Base-by-base conservation (phyloP, 768 basidiomycete genomes). In the Tulasnella sp. region DNA sequence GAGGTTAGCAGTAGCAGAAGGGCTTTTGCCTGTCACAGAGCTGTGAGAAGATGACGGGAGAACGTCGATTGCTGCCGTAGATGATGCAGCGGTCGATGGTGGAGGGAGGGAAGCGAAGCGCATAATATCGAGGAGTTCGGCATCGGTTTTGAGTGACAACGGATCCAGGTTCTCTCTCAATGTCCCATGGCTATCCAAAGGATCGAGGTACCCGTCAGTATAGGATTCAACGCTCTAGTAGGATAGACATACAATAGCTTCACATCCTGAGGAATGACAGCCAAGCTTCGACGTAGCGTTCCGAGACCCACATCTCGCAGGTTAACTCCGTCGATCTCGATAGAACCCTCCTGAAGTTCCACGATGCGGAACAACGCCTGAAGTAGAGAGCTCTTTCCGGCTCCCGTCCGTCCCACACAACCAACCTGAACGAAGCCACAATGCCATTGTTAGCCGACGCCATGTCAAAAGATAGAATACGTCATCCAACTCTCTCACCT, bases 401-500 rank as follows among this genome's bases (percentile, higher is more conserved):
- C 59, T 7, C 59, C 59, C 11, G 59, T 60, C 9, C 59, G 58
- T 4, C 59, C 59, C 5, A 48, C 47, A 29, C 19, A 21, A 5
- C 34, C 34, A 5, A 38, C 34, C 34, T 38, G 15, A 38, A 38
- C 34, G 34, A 15, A 38, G 15, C n/a, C n/a, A n/a, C n/a, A n/a
- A n/a, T n/a, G n/a, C n/a, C n/a, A n/a, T n/a, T 85, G 87, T 71
- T 95, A 90, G 38, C 91, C 91, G 0, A 90, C 90, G 51, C 90
- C 90, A 17, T n/a, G n/a, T n/a, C n/a, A n/a, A n/a, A 89, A 92
- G 71, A 13, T 27, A 53, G 44, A 34, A 48, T 32, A 45, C 4
- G 29, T 92, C 93, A 64, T 97, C 83, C 73, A 95, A 94, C 73
- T n/a, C n/a, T 38, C 34, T 5, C 15, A 38, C 34, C 34, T 38